phyloP scores from a whole-genome alignment of 2,329 filamentous ascomycete genomes.

The Fusarium sp. region DNA sequence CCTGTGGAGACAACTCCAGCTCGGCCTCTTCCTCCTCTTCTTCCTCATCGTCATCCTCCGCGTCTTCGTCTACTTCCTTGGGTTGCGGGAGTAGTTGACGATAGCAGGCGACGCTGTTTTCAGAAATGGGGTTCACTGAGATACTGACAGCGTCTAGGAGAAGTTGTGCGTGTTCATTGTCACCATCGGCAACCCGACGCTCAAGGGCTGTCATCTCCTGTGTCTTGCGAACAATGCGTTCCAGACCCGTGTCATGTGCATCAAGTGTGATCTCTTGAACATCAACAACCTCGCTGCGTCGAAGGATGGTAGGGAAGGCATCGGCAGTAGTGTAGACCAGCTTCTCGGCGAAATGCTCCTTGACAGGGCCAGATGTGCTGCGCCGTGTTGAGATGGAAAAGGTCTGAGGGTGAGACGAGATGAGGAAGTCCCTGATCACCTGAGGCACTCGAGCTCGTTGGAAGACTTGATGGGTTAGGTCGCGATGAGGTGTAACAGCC shows the following conservation, averaged over 20 bases:
- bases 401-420: constrained; percentile 79
- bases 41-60: constrained; percentile 56
- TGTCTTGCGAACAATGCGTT: constrained; percentile 91
- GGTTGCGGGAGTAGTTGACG: constrained; percentile 75
- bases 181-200: constrained; percentile 77
- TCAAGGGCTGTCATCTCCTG: constrained; percentile 84
- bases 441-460: constrained; percentile 88
- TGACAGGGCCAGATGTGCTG: constrained; percentile 74
- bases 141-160: constrained; percentile 82
- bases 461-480: constrained; percentile 85
- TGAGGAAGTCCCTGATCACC: constrained; percentile 85
- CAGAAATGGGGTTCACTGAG: constrained; percentile 78
- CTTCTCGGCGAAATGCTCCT: constrained; percentile 86
- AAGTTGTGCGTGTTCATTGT: constrained; percentile 75
- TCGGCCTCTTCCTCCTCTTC: constrained; percentile 60
- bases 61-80: constrained; percentile 55
- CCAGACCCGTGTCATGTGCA: constrained; percentile 87
- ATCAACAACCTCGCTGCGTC: constrained; percentile 85
- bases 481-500: constrained; percentile 83
- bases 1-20: constrained; percentile 68
- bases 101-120: constrained; percentile 84
- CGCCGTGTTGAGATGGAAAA: constrained; percentile 84
- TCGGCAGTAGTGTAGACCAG: constrained; percentile 85
- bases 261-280: constrained; percentile 74
- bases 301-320: constrained; percentile 89